Percentiles rank a stretch among this genome's conserved stretches.
These are phyloP conservation scores for Trypanosoma cruzi DNA, from an alignment of 208 protist genomes.

Conservation along the genomic window DNA sequence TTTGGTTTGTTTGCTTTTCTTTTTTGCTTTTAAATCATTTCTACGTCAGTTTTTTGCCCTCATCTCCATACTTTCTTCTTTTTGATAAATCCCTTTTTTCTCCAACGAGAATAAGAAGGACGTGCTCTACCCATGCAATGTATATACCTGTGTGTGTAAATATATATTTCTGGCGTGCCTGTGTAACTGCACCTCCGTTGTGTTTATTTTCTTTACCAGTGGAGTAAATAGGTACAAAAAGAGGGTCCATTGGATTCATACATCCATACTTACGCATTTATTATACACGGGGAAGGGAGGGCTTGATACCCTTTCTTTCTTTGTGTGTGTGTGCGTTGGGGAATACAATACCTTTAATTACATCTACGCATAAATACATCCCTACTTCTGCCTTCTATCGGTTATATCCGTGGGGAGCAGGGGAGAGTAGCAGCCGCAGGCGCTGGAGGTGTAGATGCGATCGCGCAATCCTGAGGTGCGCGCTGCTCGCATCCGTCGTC, in stretches of 20 bases:
- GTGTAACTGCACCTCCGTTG: too few relatives aligned
- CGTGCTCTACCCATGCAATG: too few relatives aligned
- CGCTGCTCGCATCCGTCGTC: slow-evolving; percentile 7
- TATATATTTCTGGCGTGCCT: too few relatives aligned
- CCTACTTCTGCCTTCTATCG: too few relatives aligned
- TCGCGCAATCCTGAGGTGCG: slow-evolving; percentile 16
- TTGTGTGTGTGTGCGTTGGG: not conserved
- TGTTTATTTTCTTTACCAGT: not conserved
- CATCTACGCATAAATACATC: too few relatives aligned
- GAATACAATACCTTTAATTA: too few relatives aligned
- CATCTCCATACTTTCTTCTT: not conserved
- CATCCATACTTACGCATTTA: not conserved
- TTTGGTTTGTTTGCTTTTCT: slow-evolving; percentile 3
- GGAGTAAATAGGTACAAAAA: not conserved
- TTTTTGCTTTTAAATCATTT: not conserved
- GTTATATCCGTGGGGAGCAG: too few relatives aligned
- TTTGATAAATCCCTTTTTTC: not conserved
- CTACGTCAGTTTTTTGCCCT: not conserved
- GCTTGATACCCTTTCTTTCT: slow-evolving; percentile 6
- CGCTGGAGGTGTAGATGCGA: slow-evolving; percentile 1
- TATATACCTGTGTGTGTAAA: too few relatives aligned
- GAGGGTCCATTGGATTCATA: not conserved
- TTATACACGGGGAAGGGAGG: not conserved
- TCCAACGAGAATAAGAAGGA: slow-evolving; percentile 19
- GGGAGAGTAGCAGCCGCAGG: not conserved